Evolutionary conservation across 2,329 filamentous ascomycete genomes (phyloP).

Genomic region (Colletotrichum sp.): DNA sequence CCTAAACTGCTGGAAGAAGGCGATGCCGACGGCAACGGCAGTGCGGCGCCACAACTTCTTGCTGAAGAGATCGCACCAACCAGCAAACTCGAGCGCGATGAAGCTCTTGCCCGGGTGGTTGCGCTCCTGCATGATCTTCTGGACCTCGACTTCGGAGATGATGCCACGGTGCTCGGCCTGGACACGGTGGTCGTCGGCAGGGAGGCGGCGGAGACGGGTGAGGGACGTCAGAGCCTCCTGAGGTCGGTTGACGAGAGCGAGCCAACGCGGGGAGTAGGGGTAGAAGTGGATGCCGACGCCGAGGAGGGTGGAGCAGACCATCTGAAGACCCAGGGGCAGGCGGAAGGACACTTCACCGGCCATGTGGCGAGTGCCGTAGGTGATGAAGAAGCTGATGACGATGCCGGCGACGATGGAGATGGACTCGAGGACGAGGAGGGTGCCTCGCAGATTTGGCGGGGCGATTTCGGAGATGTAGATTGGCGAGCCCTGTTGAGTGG

Average conservation of each 20-base stretch:
- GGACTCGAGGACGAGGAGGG: conserved; percentile 52
- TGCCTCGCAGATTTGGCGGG: conserved; percentile 41
- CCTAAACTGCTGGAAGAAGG: conserved; percentile 27
- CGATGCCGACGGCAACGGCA: conserved; percentile 35
- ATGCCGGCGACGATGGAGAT: conserved; percentile 57
- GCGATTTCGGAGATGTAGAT: conserved; percentile 36
- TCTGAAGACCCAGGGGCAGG: conserved; percentile 52
- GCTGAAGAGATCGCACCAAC: conserved; percentile 52
- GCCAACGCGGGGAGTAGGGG: conserved; percentile 51
- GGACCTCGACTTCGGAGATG: conserved; percentile 50
- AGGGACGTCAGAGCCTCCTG: conserved; percentile 42
- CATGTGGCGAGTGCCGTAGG: conserved; percentile 53
- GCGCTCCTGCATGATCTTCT: conserved; percentile 40
- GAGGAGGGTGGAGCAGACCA: conserved; percentile 41
- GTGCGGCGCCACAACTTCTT: conserved; percentile 47
- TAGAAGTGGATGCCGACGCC: conserved; percentile 46
- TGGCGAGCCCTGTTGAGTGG: conserved; percentile 23
- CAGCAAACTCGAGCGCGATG: conserved; percentile 46
- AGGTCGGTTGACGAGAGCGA: conserved; percentile 39
- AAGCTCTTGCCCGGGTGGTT: conserved; percentile 36
- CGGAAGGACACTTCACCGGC: conserved; percentile 44
- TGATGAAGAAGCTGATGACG: conserved; percentile 58
- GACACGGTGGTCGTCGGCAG: conserved; percentile 44
- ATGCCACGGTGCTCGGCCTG: conserved; percentile 54
- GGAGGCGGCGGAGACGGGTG: conserved; percentile 43